Evolutionary conservation across 345 rosid species (phyloP), one percentile per base, ranked within the genome.

Genomic region (Geranium brycei): DNA sequence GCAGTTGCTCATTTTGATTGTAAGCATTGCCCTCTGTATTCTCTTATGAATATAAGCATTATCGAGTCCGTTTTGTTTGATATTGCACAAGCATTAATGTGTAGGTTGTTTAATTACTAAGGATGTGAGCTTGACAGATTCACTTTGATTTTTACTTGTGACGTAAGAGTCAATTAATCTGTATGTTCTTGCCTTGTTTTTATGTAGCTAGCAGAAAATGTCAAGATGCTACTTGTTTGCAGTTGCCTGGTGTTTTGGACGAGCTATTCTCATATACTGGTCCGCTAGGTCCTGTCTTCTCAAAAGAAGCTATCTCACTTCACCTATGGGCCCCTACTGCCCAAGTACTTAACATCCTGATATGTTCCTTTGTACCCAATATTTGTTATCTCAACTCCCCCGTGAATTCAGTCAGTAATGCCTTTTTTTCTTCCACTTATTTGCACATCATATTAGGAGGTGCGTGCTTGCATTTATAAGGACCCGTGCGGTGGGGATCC

Each of bases 281-380:
- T 68, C 93, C 89, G n/a, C 83, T 92, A 19, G 97, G 98, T 72
- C 93, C 86, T 59, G 67, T 78, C 70, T 89, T 77, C 75, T 79
- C 80, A 53, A 66, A 67, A 61, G 79, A 83, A 73, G 73, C 69
- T 57, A 80, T 87, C 31, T 81, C 82, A 30, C 85, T 92, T 62
- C 69, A 83, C 79, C 91, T 85, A 10, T 89, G 96, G 96, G 95
- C 97, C 57, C 96, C 95, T 10, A 89, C 97, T 69, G 90, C 99
- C 69, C 97, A 86, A 75, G 96, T 87, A 80, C 63, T 16, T 58
- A 19, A 68, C 64, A 57, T 67, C 15, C 28, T 10, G 2, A 18
- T 65, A 6, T 13, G 17, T 56, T 18, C 47, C 1, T 63, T 66
- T 28, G 64, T 61, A 12, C 32, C 16, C 32, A 59, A 41, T 67